Evolutionary conservation across 2,329 filamentous ascomycete species (phyloP).

Genomic region (Fusarium miscanthi): DNA sequence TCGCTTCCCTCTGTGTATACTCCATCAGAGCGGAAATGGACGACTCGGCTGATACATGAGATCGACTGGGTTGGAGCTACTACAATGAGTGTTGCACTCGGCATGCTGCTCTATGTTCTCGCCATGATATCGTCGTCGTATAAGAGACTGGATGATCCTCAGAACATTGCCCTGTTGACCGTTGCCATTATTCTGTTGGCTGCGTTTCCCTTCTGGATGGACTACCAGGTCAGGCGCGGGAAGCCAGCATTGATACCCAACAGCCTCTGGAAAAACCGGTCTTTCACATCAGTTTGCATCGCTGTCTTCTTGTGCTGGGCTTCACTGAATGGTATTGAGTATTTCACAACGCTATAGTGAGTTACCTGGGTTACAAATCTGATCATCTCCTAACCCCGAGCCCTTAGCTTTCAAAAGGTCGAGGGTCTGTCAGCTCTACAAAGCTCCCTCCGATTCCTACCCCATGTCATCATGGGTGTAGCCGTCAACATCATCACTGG

Average conservation of each 20-base stretch:
- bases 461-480: constrained; percentile 57
- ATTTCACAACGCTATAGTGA: constrained; percentile 61
- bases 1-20: constrained; percentile 46
- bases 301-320: constrained; percentile 60
- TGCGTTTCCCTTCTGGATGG: constrained; percentile 66
- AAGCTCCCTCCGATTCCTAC: constrained; percentile 60
- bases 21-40: constrained; percentile 44
- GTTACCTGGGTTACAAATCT: constrained; percentile 4
- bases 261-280: constrained; percentile 65
- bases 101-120: constrained; percentile 63
- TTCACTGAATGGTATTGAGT: constrained; percentile 59
- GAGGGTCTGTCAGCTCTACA: constrained; percentile 58
- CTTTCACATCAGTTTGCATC: constrained; percentile 67
- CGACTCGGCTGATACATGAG: constrained; percentile 48
- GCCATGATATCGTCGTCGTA: constrained; percentile 56
- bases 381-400: constrained; percentile 3
- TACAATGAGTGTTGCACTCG: constrained; percentile 58
- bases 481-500: constrained; percentile 57
- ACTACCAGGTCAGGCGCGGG: constrained; percentile 57
- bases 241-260: constrained; percentile 70
- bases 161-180: constrained; percentile 58
- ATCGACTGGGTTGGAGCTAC: constrained; percentile 66
- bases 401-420: constrained; percentile 59
- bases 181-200: constrained; percentile 57
- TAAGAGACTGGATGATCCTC: constrained; percentile 53